A percentile compares a stretch with the other conserved stretches of the same genome.
phyloP scores from a whole-genome alignment of 768 basidiomycete genomes.

The Clathrus columnatus region DNA sequence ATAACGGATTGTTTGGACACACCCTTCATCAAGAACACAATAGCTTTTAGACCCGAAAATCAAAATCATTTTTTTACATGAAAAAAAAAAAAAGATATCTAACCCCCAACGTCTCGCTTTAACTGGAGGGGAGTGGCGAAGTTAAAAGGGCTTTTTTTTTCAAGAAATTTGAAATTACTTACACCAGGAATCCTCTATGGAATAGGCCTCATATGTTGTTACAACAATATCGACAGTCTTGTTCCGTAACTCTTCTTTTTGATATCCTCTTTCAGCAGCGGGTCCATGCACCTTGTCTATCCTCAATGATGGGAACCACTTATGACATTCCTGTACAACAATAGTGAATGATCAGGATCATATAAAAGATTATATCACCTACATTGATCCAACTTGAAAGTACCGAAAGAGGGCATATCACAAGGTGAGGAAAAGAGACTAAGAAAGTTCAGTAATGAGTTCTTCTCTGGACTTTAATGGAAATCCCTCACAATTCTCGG shows the following conservation, averaged over 20 bases:
- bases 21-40: conserved; percentile 54
- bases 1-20: background rate
- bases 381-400: conserved; percentile 51
- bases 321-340: conserved; percentile 37
- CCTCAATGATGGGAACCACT: conserved; percentile 45
- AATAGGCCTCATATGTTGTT: conserved; percentile 62
- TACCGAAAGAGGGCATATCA: conserved; percentile 67
- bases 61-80: background rate
- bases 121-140: conserved; percentile 19
- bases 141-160: background rate
- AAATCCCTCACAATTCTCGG: conserved; percentile 29
- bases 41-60: conserved; percentile 19
- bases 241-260: conserved; percentile 36
- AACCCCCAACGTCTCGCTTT: conserved; percentile 47
- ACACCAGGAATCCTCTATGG: conserved; percentile 45
- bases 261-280: conserved; percentile 42
- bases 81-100: background rate
- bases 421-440: conserved; percentile 43
- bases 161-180: background rate
- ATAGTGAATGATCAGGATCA: background rate
- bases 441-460: background rate
- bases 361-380: conserved; percentile 13
- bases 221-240: conserved; percentile 49
- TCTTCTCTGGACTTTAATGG: background rate
- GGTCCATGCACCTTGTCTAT: conserved; percentile 57